Conservation (phyloP, 2,329 filamentous ascomycete species). For the Nigrograna mackinnonii region DNA sequence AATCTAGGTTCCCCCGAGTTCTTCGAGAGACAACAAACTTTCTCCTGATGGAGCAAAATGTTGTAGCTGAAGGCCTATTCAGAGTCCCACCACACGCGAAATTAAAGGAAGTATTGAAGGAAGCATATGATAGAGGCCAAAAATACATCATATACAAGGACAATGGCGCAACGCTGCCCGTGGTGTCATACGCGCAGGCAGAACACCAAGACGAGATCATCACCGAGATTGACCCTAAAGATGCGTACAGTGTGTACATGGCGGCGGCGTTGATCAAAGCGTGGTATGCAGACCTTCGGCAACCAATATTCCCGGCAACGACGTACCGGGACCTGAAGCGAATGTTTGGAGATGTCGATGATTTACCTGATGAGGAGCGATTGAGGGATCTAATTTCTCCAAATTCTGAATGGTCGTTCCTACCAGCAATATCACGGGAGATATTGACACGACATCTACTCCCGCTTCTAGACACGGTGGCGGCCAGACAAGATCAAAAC, state of each 20-base stretch:
- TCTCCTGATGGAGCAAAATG: slow-evolving; percentile 51
- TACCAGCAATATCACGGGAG: slow-evolving; percentile 50
- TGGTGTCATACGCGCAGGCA: slow-evolving; percentile 33
- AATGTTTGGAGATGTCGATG: slow-evolving; percentile 44
- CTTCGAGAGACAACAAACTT: slow-evolving; percentile 58
- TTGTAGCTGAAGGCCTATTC: slow-evolving; percentile 57
- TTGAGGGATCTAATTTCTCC: slow-evolving; percentile 51
- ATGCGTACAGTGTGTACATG: slow-evolving; percentile 58
- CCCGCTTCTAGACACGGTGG: slow-evolving; percentile 53
- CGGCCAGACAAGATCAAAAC: slow-evolving; percentile 51
- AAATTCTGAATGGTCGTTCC: slow-evolving; percentile 49
- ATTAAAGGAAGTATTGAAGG: slow-evolving; percentile 54
- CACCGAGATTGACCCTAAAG: slow-evolving; percentile 50
- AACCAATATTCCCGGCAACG: slow-evolving; percentile 55
- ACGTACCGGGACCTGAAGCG: slow-evolving; percentile 52
- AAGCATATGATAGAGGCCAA: slow-evolving; percentile 60
- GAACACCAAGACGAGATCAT: slow-evolving; percentile 46
- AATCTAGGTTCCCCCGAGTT: slow-evolving; percentile 54
- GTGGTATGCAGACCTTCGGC: slow-evolving; percentile 58
- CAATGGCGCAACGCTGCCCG: slow-evolving; percentile 34
- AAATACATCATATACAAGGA: slow-evolving; percentile 59
- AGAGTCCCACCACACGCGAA: slow-evolving; percentile 56
- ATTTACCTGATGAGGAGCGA: slow-evolving; percentile 44
- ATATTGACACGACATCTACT: slow-evolving; percentile 56
- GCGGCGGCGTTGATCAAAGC: slow-evolving; percentile 59